phyloP scores from a whole-genome alignment of 1,139 yeast species.

The Yamadazyma mexicana region DNA sequence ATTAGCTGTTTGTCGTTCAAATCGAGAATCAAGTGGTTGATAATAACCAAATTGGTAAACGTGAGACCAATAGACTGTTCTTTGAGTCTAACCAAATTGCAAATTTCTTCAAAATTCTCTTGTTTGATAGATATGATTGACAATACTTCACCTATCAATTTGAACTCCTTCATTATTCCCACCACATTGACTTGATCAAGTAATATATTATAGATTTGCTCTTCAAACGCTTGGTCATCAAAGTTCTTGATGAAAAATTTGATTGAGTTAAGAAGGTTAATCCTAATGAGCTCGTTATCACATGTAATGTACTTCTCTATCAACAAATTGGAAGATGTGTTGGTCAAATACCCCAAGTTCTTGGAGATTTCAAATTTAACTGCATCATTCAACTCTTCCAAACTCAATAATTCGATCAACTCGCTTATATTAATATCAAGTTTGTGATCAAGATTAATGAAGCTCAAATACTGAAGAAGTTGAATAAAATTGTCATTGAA shows the following conservation, averaged over 20 bases:
- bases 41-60: constrained; percentile 34
- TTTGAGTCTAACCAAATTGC: constrained; percentile 12
- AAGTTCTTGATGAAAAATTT: constrained; percentile 11
- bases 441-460: constrained; percentile 8
- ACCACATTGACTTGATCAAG: constrained; percentile 12
- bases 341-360: constrained; percentile 14
- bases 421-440: constrained; percentile 20
- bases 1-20: constrained; percentile 12
- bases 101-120: constrained; percentile 18
- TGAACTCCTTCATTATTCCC: constrained; percentile 21
- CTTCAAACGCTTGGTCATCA: constrained; percentile 9
- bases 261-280: constrained; percentile 12
- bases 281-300: constrained; percentile 9
- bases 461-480: constrained; percentile 13
- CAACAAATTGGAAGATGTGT: constrained; percentile 18
- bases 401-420: constrained; percentile 19
- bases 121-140: constrained; percentile 23
- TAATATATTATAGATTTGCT: constrained; percentile 8
- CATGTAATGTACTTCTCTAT: constrained; percentile 12
- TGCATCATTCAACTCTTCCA: constrained; percentile 14
- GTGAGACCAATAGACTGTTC: constrained; percentile 20
- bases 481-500: constrained; percentile 9
- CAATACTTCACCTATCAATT: constrained; percentile 33
- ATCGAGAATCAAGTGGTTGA: constrained; percentile 28
- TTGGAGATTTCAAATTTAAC: constrained; percentile 19